Evolutionary conservation across 768 basidiomycete genomes (phyloP).

Genomic region (Macrolepiota dolichaula): DNA sequence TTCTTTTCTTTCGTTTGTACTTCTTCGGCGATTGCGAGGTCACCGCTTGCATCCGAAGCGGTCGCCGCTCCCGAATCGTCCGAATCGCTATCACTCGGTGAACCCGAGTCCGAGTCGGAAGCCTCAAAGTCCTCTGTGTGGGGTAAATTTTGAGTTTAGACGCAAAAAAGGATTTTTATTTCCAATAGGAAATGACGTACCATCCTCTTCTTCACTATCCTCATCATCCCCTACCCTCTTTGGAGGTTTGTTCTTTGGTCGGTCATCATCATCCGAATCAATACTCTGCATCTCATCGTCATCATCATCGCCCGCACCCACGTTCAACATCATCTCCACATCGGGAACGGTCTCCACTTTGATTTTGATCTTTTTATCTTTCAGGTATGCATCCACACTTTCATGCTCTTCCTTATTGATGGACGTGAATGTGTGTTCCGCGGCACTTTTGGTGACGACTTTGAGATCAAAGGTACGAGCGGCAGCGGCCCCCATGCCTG

Average conservation of each 20-base stretch:
- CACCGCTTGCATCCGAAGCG: constrained; percentile 83
- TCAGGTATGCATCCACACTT: constrained; percentile 78
- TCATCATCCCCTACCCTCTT: constrained; percentile 59
- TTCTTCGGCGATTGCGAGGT: constrained; percentile 54
- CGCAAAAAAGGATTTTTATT: background rate
- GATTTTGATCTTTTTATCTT: constrained; percentile 86
- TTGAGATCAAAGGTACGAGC: constrained; percentile 94
- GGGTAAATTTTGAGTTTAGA: constrained; percentile 9
- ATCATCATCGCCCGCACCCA: constrained; percentile 62
- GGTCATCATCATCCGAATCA: constrained; percentile 62
- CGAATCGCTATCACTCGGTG: constrained; percentile 72
- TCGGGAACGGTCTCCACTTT: constrained; percentile 97
- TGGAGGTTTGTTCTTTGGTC: constrained; percentile 45
- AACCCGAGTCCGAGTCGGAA: constrained; percentile 83
- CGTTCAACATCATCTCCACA: constrained; percentile 68
- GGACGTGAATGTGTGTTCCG: constrained; percentile 87
- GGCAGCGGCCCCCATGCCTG: constrained; percentile 75
- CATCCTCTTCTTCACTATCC: constrained; percentile 73
- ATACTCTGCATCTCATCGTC: constrained; percentile 81
- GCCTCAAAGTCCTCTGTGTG: constrained; percentile 88
- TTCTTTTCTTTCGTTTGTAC: constrained; percentile 45
- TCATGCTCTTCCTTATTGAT: constrained; percentile 97
- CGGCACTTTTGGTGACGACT: constrained; percentile 79
- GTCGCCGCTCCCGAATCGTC: constrained; percentile 70
- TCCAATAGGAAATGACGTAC: constrained; percentile 26